phyloP scores from a whole-genome alignment of 2,329 filamentous ascomycete genomes.

The Pseudodiploospora longispora region DNA sequence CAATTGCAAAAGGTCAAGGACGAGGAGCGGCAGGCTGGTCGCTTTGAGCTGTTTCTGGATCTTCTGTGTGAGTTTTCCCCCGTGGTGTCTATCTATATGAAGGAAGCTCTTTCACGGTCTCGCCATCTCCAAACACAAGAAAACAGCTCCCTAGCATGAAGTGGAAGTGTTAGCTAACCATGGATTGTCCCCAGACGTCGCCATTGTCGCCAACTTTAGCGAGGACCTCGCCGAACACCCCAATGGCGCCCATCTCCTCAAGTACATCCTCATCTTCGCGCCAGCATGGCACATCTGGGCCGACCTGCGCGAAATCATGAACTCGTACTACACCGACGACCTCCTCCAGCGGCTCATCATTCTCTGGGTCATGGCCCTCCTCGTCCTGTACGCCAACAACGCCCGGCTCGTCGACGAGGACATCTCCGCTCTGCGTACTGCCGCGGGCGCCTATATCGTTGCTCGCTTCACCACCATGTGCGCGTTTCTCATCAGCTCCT shows the following conservation, averaged over 20 bases:
- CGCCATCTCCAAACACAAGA: neutral
- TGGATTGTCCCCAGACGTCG: constrained; percentile 23
- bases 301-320: constrained; percentile 43
- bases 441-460: constrained; percentile 37
- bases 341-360: constrained; percentile 37
- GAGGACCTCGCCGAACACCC: constrained; percentile 39
- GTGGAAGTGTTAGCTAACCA: neutral
- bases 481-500: constrained; percentile 33
- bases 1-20: constrained; percentile 32
- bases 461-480: constrained; percentile 34
- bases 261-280: constrained; percentile 40
- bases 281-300: constrained; percentile 43
- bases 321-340: constrained; percentile 44
- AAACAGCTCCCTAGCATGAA: neutral
- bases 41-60: constrained; percentile 43
- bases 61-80: constrained; percentile 29
- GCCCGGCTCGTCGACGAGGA: constrained; percentile 34
- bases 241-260: constrained; percentile 33
- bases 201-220: constrained; percentile 42
- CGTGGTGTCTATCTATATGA: neutral
- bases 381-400: constrained; percentile 42
- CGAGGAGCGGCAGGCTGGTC: constrained; percentile 35
- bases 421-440: constrained; percentile 34
- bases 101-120: neutral
- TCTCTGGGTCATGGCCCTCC: constrained; percentile 42